Percentiles rank a stretch among this genome's conserved stretches.
Conservation (phyloP, 2,329 filamentous ascomycete species). For the Colletotrichum destructivum region DNA sequence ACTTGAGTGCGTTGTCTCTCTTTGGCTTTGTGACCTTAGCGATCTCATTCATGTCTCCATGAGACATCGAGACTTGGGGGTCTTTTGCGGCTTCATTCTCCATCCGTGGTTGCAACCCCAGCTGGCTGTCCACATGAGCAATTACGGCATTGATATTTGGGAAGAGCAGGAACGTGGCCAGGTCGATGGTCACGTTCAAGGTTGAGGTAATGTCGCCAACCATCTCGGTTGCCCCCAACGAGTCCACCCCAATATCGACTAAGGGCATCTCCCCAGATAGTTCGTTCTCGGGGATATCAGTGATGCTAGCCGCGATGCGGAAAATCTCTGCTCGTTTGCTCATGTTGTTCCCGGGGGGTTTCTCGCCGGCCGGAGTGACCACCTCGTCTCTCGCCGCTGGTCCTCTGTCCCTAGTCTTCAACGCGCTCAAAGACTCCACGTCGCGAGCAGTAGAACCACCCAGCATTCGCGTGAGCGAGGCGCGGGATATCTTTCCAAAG, state of each 20-base stretch:
- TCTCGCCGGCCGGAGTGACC: not conserved
- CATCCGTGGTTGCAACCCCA: not conserved
- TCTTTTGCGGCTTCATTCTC: fast-evolving
- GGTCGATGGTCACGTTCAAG: constrained; percentile 10
- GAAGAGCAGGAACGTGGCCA: constrained; percentile 2
- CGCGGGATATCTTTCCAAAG: constrained; percentile 5
- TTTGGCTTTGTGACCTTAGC: too few relatives aligned
- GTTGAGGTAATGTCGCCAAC: not conserved
- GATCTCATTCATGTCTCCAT: too few relatives aligned
- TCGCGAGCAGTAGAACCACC: not conserved
- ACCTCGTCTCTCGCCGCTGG: too few relatives aligned
- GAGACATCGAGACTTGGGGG: too few relatives aligned
- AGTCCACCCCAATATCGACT: constrained; percentile 10
- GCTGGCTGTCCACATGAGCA: constrained; percentile 13
- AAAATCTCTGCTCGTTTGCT: constrained; percentile 7
- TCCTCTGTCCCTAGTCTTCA: fast-evolving
- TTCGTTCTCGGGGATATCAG: not conserved
- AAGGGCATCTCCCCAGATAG: not conserved
- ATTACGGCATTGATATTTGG: constrained; percentile 9
- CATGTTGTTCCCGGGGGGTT: fast-evolving
- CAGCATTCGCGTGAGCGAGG: not conserved
- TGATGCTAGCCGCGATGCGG: constrained; percentile 9
- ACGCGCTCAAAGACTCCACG: fast-evolving
- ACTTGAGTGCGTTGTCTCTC: not conserved
- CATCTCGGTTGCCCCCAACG: constrained; percentile 22